A percentile compares a stretch with the other conserved stretches of the same genome.
phyloP scores from a whole-genome alignment of 179 eudicot genomes.

The Sideroxylon spinosum region DNA sequence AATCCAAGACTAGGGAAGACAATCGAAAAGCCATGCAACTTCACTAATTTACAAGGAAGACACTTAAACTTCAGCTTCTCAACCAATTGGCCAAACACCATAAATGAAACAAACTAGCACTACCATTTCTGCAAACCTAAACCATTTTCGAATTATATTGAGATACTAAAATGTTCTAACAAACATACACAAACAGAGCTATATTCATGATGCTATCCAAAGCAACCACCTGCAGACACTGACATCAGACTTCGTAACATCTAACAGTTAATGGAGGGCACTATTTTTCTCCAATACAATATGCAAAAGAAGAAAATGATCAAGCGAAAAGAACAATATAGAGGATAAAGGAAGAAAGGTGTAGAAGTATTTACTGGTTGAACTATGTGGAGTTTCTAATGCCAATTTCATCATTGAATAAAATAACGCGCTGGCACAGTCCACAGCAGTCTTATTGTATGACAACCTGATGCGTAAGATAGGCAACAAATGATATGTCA shows the following conservation, averaged over 20 bases:
- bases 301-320: conserved; percentile 5
- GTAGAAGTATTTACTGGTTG: conserved; percentile 49
- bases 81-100: neutral
- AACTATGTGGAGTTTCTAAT: conserved; percentile 49
- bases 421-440: conserved; percentile 88
- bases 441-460: conserved; percentile 71
- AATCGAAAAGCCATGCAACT: neutral
- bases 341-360: neutral
- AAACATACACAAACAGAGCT: neutral
- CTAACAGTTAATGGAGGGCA: neutral
- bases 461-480: conserved; percentile 53
- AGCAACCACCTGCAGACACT: neutral
- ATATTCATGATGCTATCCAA: neutral
- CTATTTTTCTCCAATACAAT: neutral
- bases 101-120: neutral
- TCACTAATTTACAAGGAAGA: neutral
- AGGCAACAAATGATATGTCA: conserved; percentile 17
- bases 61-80: neutral
- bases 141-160: neutral
- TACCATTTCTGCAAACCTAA: neutral
- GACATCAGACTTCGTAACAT: neutral
- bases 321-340: neutral
- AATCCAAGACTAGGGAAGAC: neutral
- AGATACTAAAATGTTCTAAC: neutral
- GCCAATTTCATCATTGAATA: conserved; percentile 84